Conservation (phyloP, 441 rosid species). For the Euphorbia celastroides region DNA sequence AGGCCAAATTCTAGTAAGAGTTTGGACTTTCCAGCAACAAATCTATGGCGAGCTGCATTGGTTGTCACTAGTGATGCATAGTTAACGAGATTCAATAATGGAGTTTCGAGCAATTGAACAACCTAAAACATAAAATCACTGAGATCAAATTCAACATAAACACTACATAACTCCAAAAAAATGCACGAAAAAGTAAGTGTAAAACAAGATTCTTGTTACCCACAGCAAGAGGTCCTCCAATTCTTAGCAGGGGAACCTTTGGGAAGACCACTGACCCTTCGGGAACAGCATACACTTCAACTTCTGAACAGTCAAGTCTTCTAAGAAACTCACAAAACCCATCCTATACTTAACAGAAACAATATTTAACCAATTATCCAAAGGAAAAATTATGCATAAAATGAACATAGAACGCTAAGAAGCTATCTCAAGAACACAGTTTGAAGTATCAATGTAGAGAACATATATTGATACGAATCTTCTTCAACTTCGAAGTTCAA, state of each 20-base stretch:
- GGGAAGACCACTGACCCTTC: constrained; percentile 97
- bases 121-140: constrained; percentile 36
- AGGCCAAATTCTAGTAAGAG: constrained; percentile 82
- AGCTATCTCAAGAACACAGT: background rate
- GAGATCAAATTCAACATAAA: constrained; percentile 8
- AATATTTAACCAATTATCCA: constrained; percentile 10
- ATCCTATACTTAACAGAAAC: constrained; percentile 42
- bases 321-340: constrained; percentile 75
- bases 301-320: constrained; percentile 80
- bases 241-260: constrained; percentile 82
- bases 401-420: background rate
- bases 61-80: constrained; percentile 91
- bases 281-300: constrained; percentile 77
- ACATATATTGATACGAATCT: background rate
- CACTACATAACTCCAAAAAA: constrained; percentile 1
- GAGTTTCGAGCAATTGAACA: constrained; percentile 90
- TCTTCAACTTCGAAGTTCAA: background rate
- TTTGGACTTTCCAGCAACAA: constrained; percentile 85
- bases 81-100: constrained; percentile 76
- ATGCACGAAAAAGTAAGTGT: background rate
- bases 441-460: background rate
- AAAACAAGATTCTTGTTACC: constrained; percentile 31
- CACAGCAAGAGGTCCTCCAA: constrained; percentile 91
- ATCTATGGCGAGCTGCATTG: constrained; percentile 86
- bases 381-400: background rate